Conservation (phyloP, 1,284 basidiomycete species). For the Amylostereum chailletii region DNA sequence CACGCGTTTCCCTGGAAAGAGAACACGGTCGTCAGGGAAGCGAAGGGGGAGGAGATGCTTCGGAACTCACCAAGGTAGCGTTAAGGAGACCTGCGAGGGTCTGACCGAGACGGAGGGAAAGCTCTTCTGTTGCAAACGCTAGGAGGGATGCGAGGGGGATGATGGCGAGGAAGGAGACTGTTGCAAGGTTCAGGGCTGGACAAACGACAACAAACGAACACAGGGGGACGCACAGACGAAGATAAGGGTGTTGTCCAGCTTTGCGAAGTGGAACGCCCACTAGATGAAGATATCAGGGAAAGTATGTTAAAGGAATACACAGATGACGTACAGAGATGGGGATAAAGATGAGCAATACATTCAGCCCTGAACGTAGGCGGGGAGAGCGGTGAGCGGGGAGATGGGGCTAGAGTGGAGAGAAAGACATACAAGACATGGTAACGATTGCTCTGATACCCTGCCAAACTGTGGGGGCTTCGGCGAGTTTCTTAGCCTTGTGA, state of each 20-base stretch:
- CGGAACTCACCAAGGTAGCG: slow-evolving; percentile 65
- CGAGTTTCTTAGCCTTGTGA: slow-evolving; percentile 21
- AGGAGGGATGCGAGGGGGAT: slow-evolving; percentile 74
- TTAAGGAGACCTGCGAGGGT: slow-evolving; percentile 82
- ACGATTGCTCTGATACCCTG: slow-evolving; percentile 41
- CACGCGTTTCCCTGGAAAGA: slow-evolving; percentile 63
- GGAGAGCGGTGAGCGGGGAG: not conserved
- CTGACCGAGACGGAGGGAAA: slow-evolving; percentile 77
- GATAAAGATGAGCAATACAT: slow-evolving; percentile 56
- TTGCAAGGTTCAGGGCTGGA: not conserved
- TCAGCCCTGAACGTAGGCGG: slow-evolving; percentile 38
- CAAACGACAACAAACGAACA: slow-evolving; percentile 3
- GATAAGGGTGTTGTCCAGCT: slow-evolving; percentile 45
- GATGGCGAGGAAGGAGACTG: slow-evolving; percentile 67
- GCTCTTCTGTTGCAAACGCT: slow-evolving; percentile 82
- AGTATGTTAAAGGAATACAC: not conserved
- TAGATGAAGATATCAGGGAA: slow-evolving; percentile 16
- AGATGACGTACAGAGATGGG: slow-evolving; percentile 52
- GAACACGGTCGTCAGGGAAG: slow-evolving; percentile 4
- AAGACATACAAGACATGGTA: slow-evolving; percentile 40
- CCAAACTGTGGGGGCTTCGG: slow-evolving; percentile 30
- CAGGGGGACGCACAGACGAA: slow-evolving; percentile 57
- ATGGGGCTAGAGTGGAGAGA: not conserved
- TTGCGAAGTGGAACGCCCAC: slow-evolving; percentile 69
- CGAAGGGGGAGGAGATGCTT: slow-evolving; percentile 5